phyloP scores from a whole-genome alignment of 2,329 filamentous ascomycete genomes.

The Tolypocladium album region DNA sequence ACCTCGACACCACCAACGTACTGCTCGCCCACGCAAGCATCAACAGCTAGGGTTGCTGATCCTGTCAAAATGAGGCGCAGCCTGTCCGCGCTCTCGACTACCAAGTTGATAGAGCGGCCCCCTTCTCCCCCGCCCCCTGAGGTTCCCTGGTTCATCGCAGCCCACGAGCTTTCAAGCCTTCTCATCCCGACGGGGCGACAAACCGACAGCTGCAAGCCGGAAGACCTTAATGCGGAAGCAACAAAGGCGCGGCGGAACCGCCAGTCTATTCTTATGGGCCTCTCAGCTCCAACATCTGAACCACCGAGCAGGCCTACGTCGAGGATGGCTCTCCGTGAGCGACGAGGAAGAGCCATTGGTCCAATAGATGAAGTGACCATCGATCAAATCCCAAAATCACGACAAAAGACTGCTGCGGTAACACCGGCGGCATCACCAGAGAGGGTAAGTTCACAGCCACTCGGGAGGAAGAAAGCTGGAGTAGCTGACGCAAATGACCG shows the following conservation, averaged over 20 bases:
- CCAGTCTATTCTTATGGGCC: slow-evolving; percentile 36
- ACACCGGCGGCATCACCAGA: slow-evolving; percentile 23
- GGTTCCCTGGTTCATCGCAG: slow-evolving; percentile 76
- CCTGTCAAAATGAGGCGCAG: slow-evolving; percentile 55
- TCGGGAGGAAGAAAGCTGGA: not conserved
- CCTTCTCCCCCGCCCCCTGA: slow-evolving; percentile 65
- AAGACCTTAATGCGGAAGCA: slow-evolving; percentile 67
- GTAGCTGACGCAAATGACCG: not conserved
- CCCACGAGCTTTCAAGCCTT: slow-evolving; percentile 70
- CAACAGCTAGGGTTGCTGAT: slow-evolving; percentile 66
- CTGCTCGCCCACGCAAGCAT: slow-evolving; percentile 80
- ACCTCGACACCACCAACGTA: slow-evolving; percentile 58
- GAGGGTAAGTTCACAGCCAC: slow-evolving; percentile 13
- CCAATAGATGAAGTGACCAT: slow-evolving; percentile 34
- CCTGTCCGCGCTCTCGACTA: slow-evolving; percentile 39
- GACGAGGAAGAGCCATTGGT: slow-evolving; percentile 49
- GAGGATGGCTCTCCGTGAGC: slow-evolving; percentile 63
- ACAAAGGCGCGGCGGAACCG: slow-evolving; percentile 53
- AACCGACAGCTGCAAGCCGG: slow-evolving; percentile 63
- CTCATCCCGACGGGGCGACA: slow-evolving; percentile 69
- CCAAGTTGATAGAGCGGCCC: slow-evolving; percentile 19
- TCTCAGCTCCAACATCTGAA: slow-evolving; percentile 14
- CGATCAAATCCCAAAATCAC: slow-evolving; percentile 24
- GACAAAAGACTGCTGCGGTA: slow-evolving; percentile 54
- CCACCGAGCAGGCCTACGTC: slow-evolving; percentile 33